These are phyloP conservation scores for Penicillium brevicompactum DNA, from an alignment of 2,329 filamentous ascomycete genomes.

Conservation along the genomic window DNA sequence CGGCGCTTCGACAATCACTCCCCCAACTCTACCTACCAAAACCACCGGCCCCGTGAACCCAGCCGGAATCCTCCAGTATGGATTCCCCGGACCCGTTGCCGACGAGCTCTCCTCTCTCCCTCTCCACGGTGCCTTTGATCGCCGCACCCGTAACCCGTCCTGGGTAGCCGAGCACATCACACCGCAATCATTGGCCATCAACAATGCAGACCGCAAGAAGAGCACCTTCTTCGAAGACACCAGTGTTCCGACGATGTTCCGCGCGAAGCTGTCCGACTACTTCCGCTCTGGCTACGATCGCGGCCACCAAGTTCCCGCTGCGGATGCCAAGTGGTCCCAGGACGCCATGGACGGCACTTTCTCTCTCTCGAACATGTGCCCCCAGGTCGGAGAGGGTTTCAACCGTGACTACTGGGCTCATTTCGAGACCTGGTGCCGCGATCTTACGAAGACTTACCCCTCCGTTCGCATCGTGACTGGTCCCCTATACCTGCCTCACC, in stretches of 20 bases:
- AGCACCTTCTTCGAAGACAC: conserved; percentile 81
- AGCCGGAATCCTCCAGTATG: conserved; percentile 76
- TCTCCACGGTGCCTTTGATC: conserved; percentile 86
- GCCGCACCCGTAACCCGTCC: conserved; percentile 83
- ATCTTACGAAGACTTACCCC: conserved; percentile 78
- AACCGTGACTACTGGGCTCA: conserved; percentile 99
- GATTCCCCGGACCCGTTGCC: conserved; percentile 86
- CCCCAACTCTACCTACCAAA: conserved; percentile 21
- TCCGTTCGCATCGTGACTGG: conserved; percentile 90
- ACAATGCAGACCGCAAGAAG: conserved; percentile 80
- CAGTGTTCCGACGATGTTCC: conserved; percentile 79
- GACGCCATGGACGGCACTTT: conserved; percentile 95
- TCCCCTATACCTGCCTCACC: conserved; percentile 86
- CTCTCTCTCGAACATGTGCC: conserved; percentile 92
- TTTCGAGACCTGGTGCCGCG: conserved; percentile 93
- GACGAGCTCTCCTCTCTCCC: conserved; percentile 78
- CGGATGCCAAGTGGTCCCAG: conserved; percentile 95
- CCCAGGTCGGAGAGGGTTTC: conserved; percentile 96
- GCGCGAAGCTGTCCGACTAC: conserved; percentile 90
- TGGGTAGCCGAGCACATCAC: conserved; percentile 99
- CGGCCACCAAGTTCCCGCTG: conserved; percentile 94
- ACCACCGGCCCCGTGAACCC: conserved; percentile 64
- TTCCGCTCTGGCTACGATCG: conserved; percentile 92
- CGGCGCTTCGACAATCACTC: conserved; percentile 33
- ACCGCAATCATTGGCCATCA: conserved; percentile 72